Evolutionary conservation across 179 eudicot genomes (phyloP), one percentile per base, ranked within the genome.

Genomic region (Drosera spatulata): DNA sequence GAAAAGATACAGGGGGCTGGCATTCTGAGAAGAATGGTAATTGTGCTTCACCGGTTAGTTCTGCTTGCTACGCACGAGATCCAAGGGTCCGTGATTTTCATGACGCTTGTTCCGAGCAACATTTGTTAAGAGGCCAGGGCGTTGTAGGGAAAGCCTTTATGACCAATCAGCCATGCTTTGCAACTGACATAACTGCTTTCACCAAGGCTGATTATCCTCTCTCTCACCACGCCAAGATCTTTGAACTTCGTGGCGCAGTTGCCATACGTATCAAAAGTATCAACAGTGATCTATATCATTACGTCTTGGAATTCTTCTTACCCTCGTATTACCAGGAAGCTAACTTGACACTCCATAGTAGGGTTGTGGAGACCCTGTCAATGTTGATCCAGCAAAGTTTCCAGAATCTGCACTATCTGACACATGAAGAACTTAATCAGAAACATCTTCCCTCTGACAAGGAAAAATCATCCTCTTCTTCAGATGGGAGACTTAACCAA

Each of bases 61-160:
- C 77, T 7, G 76, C 82, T 56, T 80, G 79, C 58, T 77, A 73
- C 61, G 67, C 77, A 10, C 71, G 38, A 10, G 72, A 75, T 66
- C 67, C 63, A 60, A 44, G 61, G 44, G 67, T 75, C 44, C 57
- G 60, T 41, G 68, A 64, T 39, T 79, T 82, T 39, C 81, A 70
- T 10, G 78, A 73, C 61, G 83, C 83, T 5, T 78, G 86, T 60
- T 68, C 71, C 6, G 75, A 78, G 58, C 81, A 79, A 53, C 75
- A 79, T 57, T 72, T 82, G 44, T 69, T 69, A 40, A 41, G 59
- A 57, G 78, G 79, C 7, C 77, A 82, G 65, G 96, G 96, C 11
- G 75, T 86, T 61, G 83, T 75, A 49, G 96, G 95, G 14, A 69
- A 78, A 72, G 91, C 96, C 61, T 80, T 86, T 40, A 70, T 69